These are phyloP conservation scores for Pythium monospermum DNA, from an alignment of 352 stramenopile genomes.

Conservation along the genomic window DNA sequence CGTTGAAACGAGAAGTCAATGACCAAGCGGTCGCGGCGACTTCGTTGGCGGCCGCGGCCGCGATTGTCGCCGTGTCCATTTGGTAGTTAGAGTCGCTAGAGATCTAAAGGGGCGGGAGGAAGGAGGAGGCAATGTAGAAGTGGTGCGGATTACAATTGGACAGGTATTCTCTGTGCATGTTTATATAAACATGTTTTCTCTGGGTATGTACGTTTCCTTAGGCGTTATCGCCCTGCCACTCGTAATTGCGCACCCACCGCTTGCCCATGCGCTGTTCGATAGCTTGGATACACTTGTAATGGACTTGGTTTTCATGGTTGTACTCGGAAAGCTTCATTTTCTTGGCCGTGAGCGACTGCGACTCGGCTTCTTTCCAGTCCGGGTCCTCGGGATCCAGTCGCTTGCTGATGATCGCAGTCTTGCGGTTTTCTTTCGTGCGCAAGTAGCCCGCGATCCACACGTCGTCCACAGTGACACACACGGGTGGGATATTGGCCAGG, in stretches of 20 bases:
- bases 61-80: slow-evolving; percentile 20
- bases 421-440: slow-evolving; percentile 49
- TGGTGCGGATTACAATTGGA: too few relatives aligned
- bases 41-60: slow-evolving; percentile 22
- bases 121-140: too few relatives aligned
- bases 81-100: too few relatives aligned
- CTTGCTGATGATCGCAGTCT: slow-evolving; percentile 73
- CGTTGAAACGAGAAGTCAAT: slow-evolving; percentile 21
- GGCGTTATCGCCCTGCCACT: slow-evolving; percentile 13
- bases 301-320: slow-evolving; percentile 75
- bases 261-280: slow-evolving; percentile 59
- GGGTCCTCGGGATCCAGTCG: slow-evolving; percentile 63
- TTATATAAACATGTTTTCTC: background rate
- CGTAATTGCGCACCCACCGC: slow-evolving; percentile 67
- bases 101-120: too few relatives aligned
- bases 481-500: slow-evolving; percentile 52
- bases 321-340: slow-evolving; percentile 74
- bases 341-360: slow-evolving; percentile 29
- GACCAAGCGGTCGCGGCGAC: slow-evolving; percentile 21
- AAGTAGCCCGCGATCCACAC: slow-evolving; percentile 82
- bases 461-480: slow-evolving; percentile 79
- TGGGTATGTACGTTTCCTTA: background rate
- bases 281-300: slow-evolving; percentile 79
- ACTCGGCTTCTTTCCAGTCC: slow-evolving; percentile 61
- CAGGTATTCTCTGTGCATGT: too few relatives aligned